Conservation (phyloP, 768 basidiomycete genomes). For the Coprinopsis strossmayeri region DNA sequence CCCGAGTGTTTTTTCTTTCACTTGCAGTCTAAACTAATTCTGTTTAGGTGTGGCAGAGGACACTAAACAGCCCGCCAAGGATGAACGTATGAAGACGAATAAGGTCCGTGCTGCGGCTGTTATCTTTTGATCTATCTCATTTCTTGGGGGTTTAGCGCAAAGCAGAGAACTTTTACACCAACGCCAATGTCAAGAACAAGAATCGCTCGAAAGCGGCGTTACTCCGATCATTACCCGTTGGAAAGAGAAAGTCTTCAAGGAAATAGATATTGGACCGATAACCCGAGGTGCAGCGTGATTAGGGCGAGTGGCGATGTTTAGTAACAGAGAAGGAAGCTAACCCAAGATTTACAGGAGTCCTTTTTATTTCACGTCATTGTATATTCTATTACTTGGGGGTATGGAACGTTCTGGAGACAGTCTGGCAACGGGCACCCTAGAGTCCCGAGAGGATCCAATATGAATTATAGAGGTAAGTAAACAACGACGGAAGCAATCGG, state of each 20-base stretch:
- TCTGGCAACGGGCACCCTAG: too few species aligned
- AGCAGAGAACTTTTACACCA: constrained; percentile 83
- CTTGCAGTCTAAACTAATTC: too few species aligned
- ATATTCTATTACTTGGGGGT: not conserved
- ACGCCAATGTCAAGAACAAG: constrained; percentile 84
- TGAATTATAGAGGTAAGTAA: not conserved
- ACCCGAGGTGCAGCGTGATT: constrained; percentile 1
- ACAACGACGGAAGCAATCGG: constrained; percentile 11
- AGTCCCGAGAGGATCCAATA: too few species aligned
- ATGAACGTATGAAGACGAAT: constrained; percentile 85
- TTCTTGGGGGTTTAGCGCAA: constrained; percentile 51
- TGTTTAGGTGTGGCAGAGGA: too few species aligned
- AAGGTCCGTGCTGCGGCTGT: constrained; percentile 46
- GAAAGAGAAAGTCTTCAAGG: constrained; percentile 34
- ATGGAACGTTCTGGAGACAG: constrained; percentile 5
- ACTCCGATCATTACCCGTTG: constrained; percentile 49
- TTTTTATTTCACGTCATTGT: constrained; percentile 6
- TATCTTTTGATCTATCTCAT: not conserved
- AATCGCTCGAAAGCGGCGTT: constrained; percentile 60
- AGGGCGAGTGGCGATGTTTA: constrained; percentile 5
- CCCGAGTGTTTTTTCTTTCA: not conserved
- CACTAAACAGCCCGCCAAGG: constrained; percentile 33
- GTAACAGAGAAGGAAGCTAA: too few species aligned
- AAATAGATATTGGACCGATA: constrained; percentile 13
- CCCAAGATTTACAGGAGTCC: constrained; percentile 2